phyloP scores from a whole-genome alignment of 306 rosid genomes.

The Lotus japonicus region DNA sequence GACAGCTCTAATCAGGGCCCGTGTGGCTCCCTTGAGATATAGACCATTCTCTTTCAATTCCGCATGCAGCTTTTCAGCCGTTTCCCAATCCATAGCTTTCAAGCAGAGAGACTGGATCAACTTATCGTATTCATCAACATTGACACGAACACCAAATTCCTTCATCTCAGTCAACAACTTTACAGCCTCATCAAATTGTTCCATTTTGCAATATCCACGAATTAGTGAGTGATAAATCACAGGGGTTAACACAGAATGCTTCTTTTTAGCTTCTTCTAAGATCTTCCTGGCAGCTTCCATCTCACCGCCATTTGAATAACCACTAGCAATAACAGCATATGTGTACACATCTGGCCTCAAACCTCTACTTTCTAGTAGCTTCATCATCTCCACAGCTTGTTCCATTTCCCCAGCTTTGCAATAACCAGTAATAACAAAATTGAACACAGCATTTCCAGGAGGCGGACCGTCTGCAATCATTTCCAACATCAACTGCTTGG shows the following conservation, averaged over 20 bases:
- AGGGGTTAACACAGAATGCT: constrained; percentile 47
- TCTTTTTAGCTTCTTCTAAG: constrained; percentile 52
- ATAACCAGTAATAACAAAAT: constrained; percentile 45
- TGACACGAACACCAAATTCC: constrained; percentile 49
- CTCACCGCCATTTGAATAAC: constrained; percentile 61
- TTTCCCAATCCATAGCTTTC: constrained; percentile 68
- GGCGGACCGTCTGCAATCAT: constrained; percentile 67
- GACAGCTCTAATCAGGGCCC: constrained; percentile 63
- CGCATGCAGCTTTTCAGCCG: constrained; percentile 54
- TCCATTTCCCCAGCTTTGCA: constrained; percentile 49
- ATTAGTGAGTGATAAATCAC: constrained; percentile 61
- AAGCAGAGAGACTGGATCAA: constrained; percentile 73
- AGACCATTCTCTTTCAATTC: constrained; percentile 68
- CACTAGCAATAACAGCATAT: constrained; percentile 60
- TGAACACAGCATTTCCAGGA: constrained; percentile 73
- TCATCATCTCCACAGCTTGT: constrained; percentile 53
- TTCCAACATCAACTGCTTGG: constrained; percentile 41
- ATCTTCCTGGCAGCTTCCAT: constrained; percentile 63
- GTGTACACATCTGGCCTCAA: constrained; percentile 68
- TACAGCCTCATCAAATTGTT: constrained; percentile 57
- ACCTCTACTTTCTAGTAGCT: constrained; percentile 64
- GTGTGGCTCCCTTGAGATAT: constrained; percentile 54
- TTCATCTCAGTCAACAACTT: constrained; percentile 62
- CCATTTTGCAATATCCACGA: constrained; percentile 71
- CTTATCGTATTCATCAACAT: constrained; percentile 58